Evolutionary conservation across 225 moss, liverwort and hornwort species (phyloP).

Genomic region (Asterella californica): DNA sequence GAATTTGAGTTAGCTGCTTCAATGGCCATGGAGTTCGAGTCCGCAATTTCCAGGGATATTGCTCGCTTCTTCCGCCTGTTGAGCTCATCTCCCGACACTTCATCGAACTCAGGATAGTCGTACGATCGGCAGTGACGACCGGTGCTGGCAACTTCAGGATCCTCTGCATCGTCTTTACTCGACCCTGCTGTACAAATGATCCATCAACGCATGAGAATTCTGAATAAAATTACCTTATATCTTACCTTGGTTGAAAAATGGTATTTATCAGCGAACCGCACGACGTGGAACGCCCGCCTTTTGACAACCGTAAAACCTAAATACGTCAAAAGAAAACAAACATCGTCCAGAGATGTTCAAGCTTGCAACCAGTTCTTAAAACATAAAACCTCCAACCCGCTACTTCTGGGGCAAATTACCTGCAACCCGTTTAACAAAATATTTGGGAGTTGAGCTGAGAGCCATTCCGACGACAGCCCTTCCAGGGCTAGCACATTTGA

Average conservation of each 20-base stretch:
- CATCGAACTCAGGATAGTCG: constrained; percentile 44
- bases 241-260: not conserved
- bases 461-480: not conserved
- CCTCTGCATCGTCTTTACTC: not conserved
- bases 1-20: constrained; percentile 2
- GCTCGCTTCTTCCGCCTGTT: constrained; percentile 60
- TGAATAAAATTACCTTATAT: not conserved
- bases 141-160: not conserved
- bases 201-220: not conserved
- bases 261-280: not conserved
- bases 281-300: not conserved
- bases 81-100: constrained; percentile 49
- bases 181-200: not conserved
- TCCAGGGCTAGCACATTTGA: not conserved
- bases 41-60: constrained; percentile 29
- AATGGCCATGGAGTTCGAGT: constrained; percentile 21
- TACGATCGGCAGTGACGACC: constrained; percentile 31
- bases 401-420: not conserved
- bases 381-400: not conserved
- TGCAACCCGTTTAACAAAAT: constrained; percentile 3
- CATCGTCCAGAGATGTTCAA: not conserved
- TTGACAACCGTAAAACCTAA: not conserved
- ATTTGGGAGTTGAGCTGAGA: not conserved
- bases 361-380: not conserved
- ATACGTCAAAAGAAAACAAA: not conserved